A percentile compares a stretch with the other conserved stretches of the same genome.
These are phyloP conservation scores for Bipolaris zeicola DNA, from an alignment of 2,329 filamentous ascomycete species.

Conservation along the genomic window DNA sequence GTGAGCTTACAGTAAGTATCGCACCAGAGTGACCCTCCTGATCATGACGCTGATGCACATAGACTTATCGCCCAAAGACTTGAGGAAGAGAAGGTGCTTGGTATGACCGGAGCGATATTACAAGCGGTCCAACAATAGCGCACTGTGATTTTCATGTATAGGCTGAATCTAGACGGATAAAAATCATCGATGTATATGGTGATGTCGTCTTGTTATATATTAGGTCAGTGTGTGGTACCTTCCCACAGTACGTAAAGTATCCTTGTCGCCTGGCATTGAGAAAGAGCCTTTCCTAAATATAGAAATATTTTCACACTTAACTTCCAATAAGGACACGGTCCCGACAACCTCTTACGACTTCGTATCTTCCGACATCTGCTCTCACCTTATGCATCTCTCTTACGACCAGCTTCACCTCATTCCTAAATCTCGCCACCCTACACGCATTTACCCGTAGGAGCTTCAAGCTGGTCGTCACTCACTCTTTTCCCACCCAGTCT, in stretches of 20 bases:
- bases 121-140: slow-evolving; percentile 29
- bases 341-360: slow-evolving; percentile 1
- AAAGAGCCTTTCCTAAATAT: slow-evolving; percentile 7
- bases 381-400: slow-evolving; percentile 4
- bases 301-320: not conserved
- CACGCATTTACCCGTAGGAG: slow-evolving; percentile 2
- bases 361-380: slow-evolving; percentile 12
- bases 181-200: not conserved
- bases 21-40: not conserved
- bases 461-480: slow-evolving; percentile 21
- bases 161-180: not conserved
- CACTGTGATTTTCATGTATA: not conserved
- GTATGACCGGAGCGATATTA: slow-evolving; percentile 46
- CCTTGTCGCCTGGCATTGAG: not conserved
- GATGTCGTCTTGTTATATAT: not conserved
- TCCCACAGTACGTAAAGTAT: not conserved
- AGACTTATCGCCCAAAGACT: slow-evolving; percentile 48
- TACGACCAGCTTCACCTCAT: slow-evolving; percentile 22
- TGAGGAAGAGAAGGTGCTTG: slow-evolving; percentile 52
- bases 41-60: not conserved
- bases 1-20: slow-evolving; percentile 47
- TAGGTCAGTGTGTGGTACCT: not conserved
- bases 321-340: not conserved
- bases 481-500: slow-evolving; percentile 2
- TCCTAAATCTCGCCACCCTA: not conserved